Conservation (phyloP, 169 alveolate genomes). For the Plasmodium relictum region DNA sequence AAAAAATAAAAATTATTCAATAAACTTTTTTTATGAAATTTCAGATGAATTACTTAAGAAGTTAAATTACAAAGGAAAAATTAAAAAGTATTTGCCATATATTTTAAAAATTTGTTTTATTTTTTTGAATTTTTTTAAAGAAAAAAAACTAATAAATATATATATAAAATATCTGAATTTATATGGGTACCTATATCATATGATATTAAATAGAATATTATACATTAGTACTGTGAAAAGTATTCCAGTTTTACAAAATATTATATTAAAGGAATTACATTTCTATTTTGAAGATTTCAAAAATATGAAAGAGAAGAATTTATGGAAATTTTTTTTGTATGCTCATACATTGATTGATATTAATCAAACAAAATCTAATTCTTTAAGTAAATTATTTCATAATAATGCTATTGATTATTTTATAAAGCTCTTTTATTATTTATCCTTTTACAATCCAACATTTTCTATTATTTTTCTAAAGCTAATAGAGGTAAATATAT, state of each 20-base stretch:
- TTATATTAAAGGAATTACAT: constrained; percentile 61
- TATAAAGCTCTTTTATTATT: constrained; percentile 49
- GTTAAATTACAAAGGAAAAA: constrained; percentile 5
- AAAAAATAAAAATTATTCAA: not conserved
- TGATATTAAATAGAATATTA: constrained; percentile 60
- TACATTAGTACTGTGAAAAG: constrained; percentile 57
- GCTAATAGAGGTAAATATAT: constrained; percentile 41
- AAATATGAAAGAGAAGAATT: constrained; percentile 32
- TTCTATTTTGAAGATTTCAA: constrained; percentile 54
- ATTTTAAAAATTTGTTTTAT: constrained; percentile 32
- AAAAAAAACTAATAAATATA: constrained; percentile 36
- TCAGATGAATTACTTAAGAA: constrained; percentile 33
- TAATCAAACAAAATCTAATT: constrained; percentile 34
- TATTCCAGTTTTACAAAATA: constrained; percentile 64
- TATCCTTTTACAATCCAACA: constrained; percentile 55
- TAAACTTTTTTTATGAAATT: constrained; percentile 10
- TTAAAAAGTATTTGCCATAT: constrained; percentile 46
- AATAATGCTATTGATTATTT: constrained; percentile 70
- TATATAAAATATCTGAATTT: constrained; percentile 66
- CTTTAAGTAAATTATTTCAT: constrained; percentile 51
- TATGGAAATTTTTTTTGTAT: constrained; percentile 68
- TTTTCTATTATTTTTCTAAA: constrained; percentile 62
- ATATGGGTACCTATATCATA: constrained; percentile 61
- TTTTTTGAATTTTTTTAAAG: constrained; percentile 27
- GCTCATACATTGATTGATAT: constrained; percentile 65